Evolutionary conservation across 1,284 basidiomycete species (phyloP), one percentile per base, ranked within the genome.

Genomic region (Cutaneotrichosporon mucoides): DNA sequence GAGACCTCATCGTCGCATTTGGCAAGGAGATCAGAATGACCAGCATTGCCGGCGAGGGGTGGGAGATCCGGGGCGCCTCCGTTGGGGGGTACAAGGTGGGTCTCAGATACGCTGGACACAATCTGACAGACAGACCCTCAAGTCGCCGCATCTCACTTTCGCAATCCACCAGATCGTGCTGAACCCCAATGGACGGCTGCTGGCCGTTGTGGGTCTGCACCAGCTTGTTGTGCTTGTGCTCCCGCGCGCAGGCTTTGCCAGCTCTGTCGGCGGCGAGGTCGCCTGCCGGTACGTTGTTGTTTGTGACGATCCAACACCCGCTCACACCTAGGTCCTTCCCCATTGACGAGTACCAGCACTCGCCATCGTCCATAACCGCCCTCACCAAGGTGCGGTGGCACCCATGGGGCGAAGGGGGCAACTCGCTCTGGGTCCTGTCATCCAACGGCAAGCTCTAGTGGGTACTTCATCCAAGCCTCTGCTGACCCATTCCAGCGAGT

Each of bases 321-420:
- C 47, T 59, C 37, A 49, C 63, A 10, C 61, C 24, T 3, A 73
- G 71, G 11, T 67, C 71, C 2, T 70, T 76, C 60, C 59, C 66
- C 1, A 65, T 75, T 9, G 75, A 76, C 58, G 68, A 88, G 69
- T 91, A 87, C 73, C 86, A 90, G 73, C 92, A 90, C 79, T 84
- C 85, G 0, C 80, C 83, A 1, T 80, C 79, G 4, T 82, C 84
- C 10, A 84, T 89, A 1, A 81, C 84, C 0, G 84, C 85, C 5
- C 84, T 99, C 44, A 86, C 88, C 35, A 92, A 95, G 77, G 83
- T 92, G 56, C 84, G 88, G 60, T 99, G 94, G 94, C 96, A 99
- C 76, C 92, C 93, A 0, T 92, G 90, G 88, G 92, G 93, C 45
- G 86, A 89, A 64, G 85, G 85, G 53, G 90, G 90, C 42, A 91